These are phyloP conservation scores for Cercospora sojina DNA, from an alignment of 2,329 filamentous ascomycete genomes.

Conservation along the genomic window DNA sequence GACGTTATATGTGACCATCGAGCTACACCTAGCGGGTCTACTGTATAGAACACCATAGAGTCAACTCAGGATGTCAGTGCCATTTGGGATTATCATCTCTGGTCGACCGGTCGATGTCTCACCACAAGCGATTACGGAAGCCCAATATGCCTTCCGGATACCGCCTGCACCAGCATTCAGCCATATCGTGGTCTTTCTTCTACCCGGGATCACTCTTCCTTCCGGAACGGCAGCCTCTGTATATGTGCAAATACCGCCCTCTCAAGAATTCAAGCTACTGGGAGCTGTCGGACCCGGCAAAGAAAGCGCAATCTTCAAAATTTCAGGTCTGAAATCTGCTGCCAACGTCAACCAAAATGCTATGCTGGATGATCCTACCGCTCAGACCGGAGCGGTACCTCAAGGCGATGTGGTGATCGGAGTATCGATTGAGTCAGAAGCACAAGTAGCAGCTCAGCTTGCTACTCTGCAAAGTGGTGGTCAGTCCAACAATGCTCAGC, in stretches of 20 bases:
- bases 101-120: slow-evolving; percentile 61
- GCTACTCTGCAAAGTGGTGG: slow-evolving; percentile 54
- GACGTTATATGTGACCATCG: background rate
- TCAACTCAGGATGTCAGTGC: slow-evolving; percentile 42
- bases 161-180: slow-evolving; percentile 59
- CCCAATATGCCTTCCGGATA: slow-evolving; percentile 66
- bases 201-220: slow-evolving; percentile 74
- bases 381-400: slow-evolving; percentile 16
- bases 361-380: slow-evolving; percentile 45
- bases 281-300: slow-evolving; percentile 88
- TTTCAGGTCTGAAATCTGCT: slow-evolving; percentile 49
- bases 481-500: slow-evolving; percentile 1
- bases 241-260: slow-evolving; percentile 71
- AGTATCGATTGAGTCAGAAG: slow-evolving; percentile 74
- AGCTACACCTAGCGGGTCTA: background rate
- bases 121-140: slow-evolving; percentile 55
- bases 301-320: slow-evolving; percentile 86
- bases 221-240: slow-evolving; percentile 79
- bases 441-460: slow-evolving; percentile 68
- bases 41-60: background rate
- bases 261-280: slow-evolving; percentile 72
- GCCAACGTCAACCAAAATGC: slow-evolving; percentile 52
- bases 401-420: slow-evolving; percentile 67
- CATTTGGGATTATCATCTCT: slow-evolving; percentile 60
- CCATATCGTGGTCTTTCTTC: slow-evolving; percentile 84